Evolutionary conservation across 495 filamentous ascomycete genomes (phyloP).

Genomic region (Penicillium bovifimosum): DNA sequence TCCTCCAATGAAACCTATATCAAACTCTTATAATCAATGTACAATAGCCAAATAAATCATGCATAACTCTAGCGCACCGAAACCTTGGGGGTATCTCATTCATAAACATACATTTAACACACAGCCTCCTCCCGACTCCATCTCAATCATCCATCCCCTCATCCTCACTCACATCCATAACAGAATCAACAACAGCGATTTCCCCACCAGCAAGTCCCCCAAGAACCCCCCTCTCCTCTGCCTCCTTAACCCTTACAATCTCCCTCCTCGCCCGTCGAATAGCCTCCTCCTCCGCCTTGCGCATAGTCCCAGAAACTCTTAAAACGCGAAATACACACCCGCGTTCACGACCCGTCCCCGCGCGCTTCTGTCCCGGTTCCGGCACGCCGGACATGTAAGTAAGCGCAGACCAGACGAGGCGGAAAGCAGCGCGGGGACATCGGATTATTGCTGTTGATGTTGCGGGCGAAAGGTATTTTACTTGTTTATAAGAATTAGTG

Average conservation of each 20-base stretch:
- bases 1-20: neutral
- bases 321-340: constrained; percentile 81
- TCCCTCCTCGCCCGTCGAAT: constrained; percentile 67
- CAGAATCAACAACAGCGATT: constrained; percentile 18
- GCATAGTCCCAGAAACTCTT: constrained; percentile 87
- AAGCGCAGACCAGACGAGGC: constrained; percentile 83
- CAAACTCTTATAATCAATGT: constrained; percentile 1
- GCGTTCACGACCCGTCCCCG: constrained; percentile 20
- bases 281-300: constrained; percentile 84
- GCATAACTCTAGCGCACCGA: neutral
- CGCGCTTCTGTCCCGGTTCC: constrained; percentile 31
- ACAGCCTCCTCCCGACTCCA: constrained; percentile 6
- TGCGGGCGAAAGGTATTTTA: constrained; percentile 89
- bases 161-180: constrained; percentile 45
- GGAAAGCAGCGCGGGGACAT: constrained; percentile 69
- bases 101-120: constrained; percentile 3
- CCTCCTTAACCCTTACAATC: constrained; percentile 56
- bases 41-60: constrained; percentile 2
- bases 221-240: constrained; percentile 38
- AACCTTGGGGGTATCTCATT: constrained; percentile 31
- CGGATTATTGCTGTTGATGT: constrained; percentile 91
- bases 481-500: constrained; percentile 43
- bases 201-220: constrained; percentile 32
- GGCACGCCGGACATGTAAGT: constrained; percentile 75
- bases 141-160: constrained; percentile 39